Conservation (phyloP, 2,329 filamentous ascomycete genomes). For the Penicillium polonicum region DNA sequence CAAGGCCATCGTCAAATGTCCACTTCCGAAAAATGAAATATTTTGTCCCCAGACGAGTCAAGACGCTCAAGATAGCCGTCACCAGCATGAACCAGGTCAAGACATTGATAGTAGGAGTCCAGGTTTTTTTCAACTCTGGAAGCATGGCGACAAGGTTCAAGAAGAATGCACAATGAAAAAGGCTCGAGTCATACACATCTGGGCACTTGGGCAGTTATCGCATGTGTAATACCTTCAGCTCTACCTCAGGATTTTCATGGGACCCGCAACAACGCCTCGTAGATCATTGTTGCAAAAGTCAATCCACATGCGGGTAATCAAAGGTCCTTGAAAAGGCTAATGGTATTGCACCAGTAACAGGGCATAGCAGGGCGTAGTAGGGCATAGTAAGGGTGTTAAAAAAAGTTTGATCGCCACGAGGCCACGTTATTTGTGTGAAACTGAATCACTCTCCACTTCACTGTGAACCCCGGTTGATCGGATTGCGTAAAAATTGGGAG, state of each 20-base stretch:
- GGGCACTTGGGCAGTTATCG: background rate
- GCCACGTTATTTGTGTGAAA: background rate
- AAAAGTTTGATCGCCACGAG: background rate
- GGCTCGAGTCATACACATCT: background rate
- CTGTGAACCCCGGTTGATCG: too few relatives aligned
- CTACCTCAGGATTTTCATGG: background rate
- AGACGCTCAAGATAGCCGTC: slow-evolving; percentile 24
- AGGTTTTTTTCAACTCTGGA: slow-evolving; percentile 12
- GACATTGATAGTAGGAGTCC: slow-evolving; percentile 26
- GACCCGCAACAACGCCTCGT: background rate
- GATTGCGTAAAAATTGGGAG: too few relatives aligned
- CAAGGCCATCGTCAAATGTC: slow-evolving; percentile 24
- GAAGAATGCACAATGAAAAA: background rate
- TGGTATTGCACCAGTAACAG: background rate
- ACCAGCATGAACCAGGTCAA: slow-evolving; percentile 31
- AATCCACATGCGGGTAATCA: too few relatives aligned
- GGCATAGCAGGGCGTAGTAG: too few relatives aligned
- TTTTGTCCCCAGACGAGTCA: slow-evolving; percentile 27
- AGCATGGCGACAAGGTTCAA: background rate
- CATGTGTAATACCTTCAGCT: background rate
- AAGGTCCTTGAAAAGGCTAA: too few relatives aligned
- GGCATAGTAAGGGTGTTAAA: background rate
- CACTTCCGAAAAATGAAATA: slow-evolving; percentile 25
- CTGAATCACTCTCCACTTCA: background rate
- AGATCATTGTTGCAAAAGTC: background rate